A percentile compares a stretch with the other conserved stretches of the same genome.
Conservation (phyloP, 768 basidiomycete genomes). For the Grammothele lineata region DNA sequence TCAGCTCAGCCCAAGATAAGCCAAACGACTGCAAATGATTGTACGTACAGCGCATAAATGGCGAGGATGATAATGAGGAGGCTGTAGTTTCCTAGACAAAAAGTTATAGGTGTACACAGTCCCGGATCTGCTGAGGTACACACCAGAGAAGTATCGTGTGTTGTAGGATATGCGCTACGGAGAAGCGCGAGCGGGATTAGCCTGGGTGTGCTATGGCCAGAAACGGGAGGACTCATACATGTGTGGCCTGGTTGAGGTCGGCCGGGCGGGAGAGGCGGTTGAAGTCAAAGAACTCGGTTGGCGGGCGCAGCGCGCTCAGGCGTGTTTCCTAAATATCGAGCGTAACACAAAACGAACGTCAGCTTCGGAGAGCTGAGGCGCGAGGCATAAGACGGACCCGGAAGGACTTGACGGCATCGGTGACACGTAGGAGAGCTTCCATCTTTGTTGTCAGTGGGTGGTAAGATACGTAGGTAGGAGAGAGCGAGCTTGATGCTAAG, state of each 20-base stretch:
- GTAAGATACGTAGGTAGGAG: neutral
- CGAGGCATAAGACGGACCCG: constrained; percentile 43
- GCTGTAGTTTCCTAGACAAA: constrained; percentile 75
- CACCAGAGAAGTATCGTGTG: constrained; percentile 84
- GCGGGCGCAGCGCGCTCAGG: constrained; percentile 68
- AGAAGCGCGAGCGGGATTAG: neutral
- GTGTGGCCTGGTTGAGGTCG: constrained; percentile 74
- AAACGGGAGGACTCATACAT: constrained; percentile 18
- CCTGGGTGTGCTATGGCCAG: neutral
- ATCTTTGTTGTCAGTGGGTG: constrained; percentile 44
- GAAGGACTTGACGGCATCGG: constrained; percentile 65
- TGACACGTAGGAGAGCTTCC: constrained; percentile 63
- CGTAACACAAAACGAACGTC: neutral
- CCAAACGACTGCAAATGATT: too few relatives aligned
- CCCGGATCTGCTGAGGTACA: neutral
- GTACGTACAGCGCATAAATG: constrained; percentile 86
- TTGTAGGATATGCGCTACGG: constrained; percentile 90
- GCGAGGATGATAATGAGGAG: constrained; percentile 71
- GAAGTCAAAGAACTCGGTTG: constrained; percentile 78
- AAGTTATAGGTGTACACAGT: neutral
- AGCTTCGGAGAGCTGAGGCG: too few relatives aligned
- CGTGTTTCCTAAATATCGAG: constrained; percentile 63
- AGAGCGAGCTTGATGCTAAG: constrained; percentile 4
- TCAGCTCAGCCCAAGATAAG: too few relatives aligned
- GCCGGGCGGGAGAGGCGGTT: constrained; percentile 82